Evolutionary conservation across 441 rosid genomes (phyloP).

Genomic region (Melastoma candidum): DNA sequence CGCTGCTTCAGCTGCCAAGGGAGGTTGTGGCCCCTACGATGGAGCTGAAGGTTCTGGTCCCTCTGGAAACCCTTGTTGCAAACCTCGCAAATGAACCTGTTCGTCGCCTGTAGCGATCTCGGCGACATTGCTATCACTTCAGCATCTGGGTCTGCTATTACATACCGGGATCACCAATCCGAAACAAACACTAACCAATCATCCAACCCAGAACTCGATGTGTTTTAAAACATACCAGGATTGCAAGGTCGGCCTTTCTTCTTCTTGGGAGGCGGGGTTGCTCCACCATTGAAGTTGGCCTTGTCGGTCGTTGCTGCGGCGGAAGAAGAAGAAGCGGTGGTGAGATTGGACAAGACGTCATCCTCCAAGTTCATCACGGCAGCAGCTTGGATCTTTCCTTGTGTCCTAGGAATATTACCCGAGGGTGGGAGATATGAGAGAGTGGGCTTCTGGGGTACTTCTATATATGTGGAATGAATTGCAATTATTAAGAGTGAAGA

Average conservation of each 20-base stretch:
- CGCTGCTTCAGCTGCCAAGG: constrained; percentile 21
- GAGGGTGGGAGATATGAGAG: neutral
- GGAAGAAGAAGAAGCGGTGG: constrained; percentile 7
- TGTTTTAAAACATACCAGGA: constrained; percentile 4
- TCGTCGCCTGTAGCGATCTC: constrained; percentile 11
- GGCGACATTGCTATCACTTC: constrained; percentile 18
- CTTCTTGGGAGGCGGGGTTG: constrained; percentile 12
- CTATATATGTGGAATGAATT: too few species aligned
- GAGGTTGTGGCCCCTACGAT: constrained; percentile 18
- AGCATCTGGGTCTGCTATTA: constrained; percentile 13
- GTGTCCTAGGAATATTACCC: constrained; percentile 2
- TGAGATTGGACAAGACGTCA: constrained; percentile 9
- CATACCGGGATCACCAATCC: neutral
- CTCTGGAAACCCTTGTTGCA: constrained; percentile 18
- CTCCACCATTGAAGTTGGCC: neutral
- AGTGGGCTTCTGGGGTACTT: neutral
- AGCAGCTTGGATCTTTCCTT: constrained; percentile 4
- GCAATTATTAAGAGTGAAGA: too few species aligned
- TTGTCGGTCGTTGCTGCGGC: neutral
- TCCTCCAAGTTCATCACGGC: constrained; percentile 1
- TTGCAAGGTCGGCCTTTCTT: constrained; percentile 16
- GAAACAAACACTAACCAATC: neutral
- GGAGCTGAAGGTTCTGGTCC: constrained; percentile 20
- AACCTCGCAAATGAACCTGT: constrained; percentile 18
- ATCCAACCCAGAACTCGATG: neutral